phyloP scores from a whole-genome alignment of 2,329 filamentous ascomycete species.

The Trichoderma gracile region DNA sequence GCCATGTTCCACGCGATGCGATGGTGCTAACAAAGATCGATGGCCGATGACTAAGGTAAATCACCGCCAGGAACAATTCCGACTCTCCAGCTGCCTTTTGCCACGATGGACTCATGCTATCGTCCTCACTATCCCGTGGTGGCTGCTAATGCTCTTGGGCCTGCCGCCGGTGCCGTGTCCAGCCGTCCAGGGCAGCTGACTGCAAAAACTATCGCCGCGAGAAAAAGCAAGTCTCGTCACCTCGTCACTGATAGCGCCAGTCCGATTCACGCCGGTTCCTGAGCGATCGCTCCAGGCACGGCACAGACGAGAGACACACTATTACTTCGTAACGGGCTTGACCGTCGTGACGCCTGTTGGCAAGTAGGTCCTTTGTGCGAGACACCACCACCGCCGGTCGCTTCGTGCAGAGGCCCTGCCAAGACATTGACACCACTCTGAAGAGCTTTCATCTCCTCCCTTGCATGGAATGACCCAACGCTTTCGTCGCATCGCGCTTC shows the following conservation, averaged over 20 bases:
- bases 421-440: conserved; percentile 6
- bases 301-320: conserved; percentile 7
- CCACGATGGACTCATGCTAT: conserved; percentile 12
- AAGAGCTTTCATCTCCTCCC: not conserved
- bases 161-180: not conserved
- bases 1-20: not conserved
- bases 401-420: conserved; percentile 3
- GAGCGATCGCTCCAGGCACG: conserved; percentile 22
- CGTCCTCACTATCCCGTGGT: too few species aligned
- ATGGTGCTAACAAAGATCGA: not conserved
- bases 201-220: not conserved
- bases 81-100: not conserved
- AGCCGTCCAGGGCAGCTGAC: conserved; percentile 8
- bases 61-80: not conserved
- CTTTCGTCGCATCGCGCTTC: conserved; percentile 6
- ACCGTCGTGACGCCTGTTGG: not conserved
- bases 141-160: not conserved
- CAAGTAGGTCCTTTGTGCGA: too few species aligned
- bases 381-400: not conserved
- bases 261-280: conserved; percentile 21
- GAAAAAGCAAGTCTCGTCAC: conserved; percentile 24
- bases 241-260: conserved; percentile 16
- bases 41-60: not conserved
- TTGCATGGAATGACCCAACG: conserved; percentile 1
- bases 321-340: conserved; percentile 3